Evolutionary conservation across 2,329 filamentous ascomycete genomes (phyloP).

Genomic region (Parafenestella ontariensis): DNA sequence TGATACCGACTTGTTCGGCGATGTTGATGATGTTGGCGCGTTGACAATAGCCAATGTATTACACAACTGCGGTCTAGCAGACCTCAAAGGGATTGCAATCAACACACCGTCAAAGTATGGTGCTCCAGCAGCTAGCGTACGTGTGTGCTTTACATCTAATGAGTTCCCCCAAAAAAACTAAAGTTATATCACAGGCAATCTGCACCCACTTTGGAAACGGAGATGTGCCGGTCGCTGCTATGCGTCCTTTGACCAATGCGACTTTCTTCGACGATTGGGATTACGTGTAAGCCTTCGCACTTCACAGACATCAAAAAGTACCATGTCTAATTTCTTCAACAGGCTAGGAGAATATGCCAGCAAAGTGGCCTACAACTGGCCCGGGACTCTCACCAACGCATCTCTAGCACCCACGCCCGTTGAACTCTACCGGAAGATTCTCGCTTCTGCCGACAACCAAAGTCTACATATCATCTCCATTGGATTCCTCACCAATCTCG

Average conservation of each 20-base stretch:
- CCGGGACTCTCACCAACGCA: constrained; percentile 47
- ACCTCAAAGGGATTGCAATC: neutral
- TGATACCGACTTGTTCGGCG: neutral
- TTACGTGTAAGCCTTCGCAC: neutral
- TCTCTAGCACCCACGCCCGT: constrained; percentile 51
- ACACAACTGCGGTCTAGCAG: neutral
- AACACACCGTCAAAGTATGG: neutral
- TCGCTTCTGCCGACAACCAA: constrained; percentile 49
- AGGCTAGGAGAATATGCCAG: constrained; percentile 53
- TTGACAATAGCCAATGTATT: neutral
- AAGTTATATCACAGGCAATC: neutral
- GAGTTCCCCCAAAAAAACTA: neutral
- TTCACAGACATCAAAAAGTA: neutral
- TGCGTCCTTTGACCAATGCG: neutral
- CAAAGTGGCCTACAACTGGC: constrained; percentile 56
- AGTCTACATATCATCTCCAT: constrained; percentile 57
- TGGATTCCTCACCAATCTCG: constrained; percentile 58
- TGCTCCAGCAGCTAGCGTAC: neutral
- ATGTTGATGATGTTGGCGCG: neutral
- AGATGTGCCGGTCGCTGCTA: neutral
- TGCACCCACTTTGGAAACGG: neutral
- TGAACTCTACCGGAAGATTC: constrained; percentile 54
- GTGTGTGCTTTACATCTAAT: neutral
- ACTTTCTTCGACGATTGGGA: neutral
- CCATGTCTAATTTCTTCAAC: neutral